These are phyloP conservation scores for Boletus reticuloceps DNA, from an alignment of 768 basidiomycete species.

Conservation along the genomic window DNA sequence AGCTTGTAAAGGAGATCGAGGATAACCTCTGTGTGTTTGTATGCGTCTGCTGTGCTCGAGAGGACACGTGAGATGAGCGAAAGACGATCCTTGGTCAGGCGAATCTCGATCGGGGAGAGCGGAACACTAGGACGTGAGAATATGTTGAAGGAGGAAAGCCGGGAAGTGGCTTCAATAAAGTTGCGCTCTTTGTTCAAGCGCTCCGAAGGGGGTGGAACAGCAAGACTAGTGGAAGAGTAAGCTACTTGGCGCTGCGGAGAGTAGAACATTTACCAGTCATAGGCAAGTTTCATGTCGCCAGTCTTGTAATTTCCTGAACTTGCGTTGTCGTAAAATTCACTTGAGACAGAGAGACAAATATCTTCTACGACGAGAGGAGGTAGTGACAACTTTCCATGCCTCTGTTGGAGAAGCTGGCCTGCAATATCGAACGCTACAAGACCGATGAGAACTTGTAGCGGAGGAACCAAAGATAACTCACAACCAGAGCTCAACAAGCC, in stretches of 20 bases:
- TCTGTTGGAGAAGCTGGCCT: constrained; percentile 53
- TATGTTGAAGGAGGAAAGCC: constrained; percentile 90
- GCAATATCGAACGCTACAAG: constrained; percentile 65
- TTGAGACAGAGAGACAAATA: constrained; percentile 75
- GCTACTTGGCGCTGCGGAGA: neutral
- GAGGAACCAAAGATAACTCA: constrained; percentile 44
- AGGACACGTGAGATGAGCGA: constrained; percentile 85
- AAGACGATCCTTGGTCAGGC: constrained; percentile 85
- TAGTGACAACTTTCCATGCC: constrained; percentile 47
- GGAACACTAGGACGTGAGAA: constrained; percentile 69
- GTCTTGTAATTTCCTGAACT: constrained; percentile 86
- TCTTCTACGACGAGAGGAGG: constrained; percentile 58
- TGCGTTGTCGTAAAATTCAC: constrained; percentile 95
- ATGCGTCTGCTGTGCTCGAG: constrained; percentile 80
- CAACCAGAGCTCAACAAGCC: constrained; percentile 86
- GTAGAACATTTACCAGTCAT: constrained; percentile 70
- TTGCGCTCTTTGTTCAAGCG: constrained; percentile 69
- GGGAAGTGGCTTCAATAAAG: constrained; percentile 97
- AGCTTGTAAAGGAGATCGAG: constrained; percentile 89
- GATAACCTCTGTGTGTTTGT: constrained; percentile 89
- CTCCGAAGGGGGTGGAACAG: constrained; percentile 66
- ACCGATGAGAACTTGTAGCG: constrained; percentile 6
- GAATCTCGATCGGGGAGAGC: constrained; percentile 90
- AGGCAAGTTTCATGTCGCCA: constrained; percentile 96
- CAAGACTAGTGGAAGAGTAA: constrained; percentile 51